Conservation (phyloP, 768 basidiomycete genomes). For the Naganishia kalamii region DNA sequence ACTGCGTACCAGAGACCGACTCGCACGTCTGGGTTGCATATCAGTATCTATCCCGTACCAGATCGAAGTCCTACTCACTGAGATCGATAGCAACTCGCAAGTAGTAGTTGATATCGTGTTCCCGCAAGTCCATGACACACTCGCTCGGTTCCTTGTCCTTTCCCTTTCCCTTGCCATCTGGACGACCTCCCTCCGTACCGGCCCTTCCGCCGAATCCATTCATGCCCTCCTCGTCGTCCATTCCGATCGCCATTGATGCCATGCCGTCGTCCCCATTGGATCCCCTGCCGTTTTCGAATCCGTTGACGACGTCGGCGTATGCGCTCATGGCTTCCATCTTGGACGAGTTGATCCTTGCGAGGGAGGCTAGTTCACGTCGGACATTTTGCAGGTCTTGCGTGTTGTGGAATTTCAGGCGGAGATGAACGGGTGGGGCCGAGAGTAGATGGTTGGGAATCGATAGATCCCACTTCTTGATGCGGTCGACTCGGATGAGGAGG, state of each 20-base stretch:
- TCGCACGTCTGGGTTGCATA: slow-evolving; percentile 64
- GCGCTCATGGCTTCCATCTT: slow-evolving; percentile 94
- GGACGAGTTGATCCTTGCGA: slow-evolving; percentile 81
- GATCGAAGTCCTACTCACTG: slow-evolving; percentile 42
- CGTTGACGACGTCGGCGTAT: slow-evolving; percentile 83
- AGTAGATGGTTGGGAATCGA: slow-evolving; percentile 81
- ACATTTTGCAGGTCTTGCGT: slow-evolving; percentile 85
- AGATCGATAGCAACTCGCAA: slow-evolving; percentile 99
- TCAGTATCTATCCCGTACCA: background rate
- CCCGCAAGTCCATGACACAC: slow-evolving; percentile 85
- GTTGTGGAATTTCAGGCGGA: slow-evolving; percentile 84
- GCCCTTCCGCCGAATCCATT: slow-evolving; percentile 26
- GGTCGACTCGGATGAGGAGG: slow-evolving; percentile 65
- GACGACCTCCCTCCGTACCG: slow-evolving; percentile 46
- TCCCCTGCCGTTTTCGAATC: slow-evolving; percentile 34
- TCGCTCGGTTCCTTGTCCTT: slow-evolving; percentile 67
- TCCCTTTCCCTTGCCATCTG: slow-evolving; percentile 50
- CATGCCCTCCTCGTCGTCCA: slow-evolving; percentile 50
- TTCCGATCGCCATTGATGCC: slow-evolving; percentile 37
- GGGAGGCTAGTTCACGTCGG: slow-evolving; percentile 77
- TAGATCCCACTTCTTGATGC: slow-evolving; percentile 86
- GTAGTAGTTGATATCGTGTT: slow-evolving; percentile 96
- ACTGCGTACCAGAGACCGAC: slow-evolving; percentile 97
- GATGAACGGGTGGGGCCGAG: slow-evolving; percentile 82
- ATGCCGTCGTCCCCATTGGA: slow-evolving; percentile 53